Percentiles rank a stretch among this genome's conserved stretches.
Evolutionary conservation across 2,329 filamentous ascomycete genomes (phyloP).

Genomic region (Zalaria obscura): DNA sequence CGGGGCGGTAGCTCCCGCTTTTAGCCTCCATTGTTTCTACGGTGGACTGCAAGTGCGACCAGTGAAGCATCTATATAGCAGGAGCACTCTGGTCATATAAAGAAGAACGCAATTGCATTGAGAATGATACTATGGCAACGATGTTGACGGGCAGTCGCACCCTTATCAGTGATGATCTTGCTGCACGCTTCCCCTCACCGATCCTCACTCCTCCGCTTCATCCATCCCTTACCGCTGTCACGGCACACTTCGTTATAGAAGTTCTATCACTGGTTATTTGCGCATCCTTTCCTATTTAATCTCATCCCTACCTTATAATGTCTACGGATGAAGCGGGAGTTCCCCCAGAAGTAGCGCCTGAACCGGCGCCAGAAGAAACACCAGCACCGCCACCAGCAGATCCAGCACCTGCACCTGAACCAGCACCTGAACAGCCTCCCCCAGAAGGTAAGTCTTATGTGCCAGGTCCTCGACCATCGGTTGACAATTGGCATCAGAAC

Average conservation of each 20-base stretch:
- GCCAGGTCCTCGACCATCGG: background rate
- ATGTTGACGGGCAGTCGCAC: background rate
- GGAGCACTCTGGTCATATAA: background rate
- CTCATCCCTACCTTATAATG: background rate
- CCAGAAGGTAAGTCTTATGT: background rate
- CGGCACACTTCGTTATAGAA: background rate
- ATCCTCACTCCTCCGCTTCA: background rate
- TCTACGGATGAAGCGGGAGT: background rate
- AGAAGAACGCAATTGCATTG: background rate
- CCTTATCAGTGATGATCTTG: background rate
- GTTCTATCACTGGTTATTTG: background rate
- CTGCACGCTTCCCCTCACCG: too few species aligned
- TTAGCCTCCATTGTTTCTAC: too few species aligned
- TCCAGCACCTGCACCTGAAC: background rate
- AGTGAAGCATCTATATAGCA: too few species aligned
- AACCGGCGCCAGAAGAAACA: background rate
- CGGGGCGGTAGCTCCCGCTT: background rate
- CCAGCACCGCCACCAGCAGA: background rate
- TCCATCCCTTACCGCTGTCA: background rate
- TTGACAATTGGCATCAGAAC: background rate
- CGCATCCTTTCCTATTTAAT: background rate
- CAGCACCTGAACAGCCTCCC: background rate
- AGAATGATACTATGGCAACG: background rate
- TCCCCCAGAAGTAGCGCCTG: background rate
- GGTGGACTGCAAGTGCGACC: too few species aligned